Base-by-base conservation (phyloP, 306 rosid genomes). In the Albizia julibrissin region DNA sequence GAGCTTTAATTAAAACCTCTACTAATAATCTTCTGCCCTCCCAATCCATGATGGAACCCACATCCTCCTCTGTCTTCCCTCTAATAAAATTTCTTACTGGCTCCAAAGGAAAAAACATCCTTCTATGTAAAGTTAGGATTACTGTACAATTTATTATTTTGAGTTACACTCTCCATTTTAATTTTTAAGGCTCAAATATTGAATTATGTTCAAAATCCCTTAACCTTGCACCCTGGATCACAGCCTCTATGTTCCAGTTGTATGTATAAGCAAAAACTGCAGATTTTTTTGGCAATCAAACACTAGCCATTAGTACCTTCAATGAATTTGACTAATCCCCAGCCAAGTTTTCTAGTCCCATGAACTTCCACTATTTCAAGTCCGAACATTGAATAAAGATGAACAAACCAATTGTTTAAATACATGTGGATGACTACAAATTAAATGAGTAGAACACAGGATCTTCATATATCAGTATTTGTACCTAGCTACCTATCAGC, bases 31-130 rank as follows among this genome's bases (percentile, higher is more conserved):
- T 24, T 49, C 29, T 15, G 44, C 65, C n/a, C 27, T 74, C 64
- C 78, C 65, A 74, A 50, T 6, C 29, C 33, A 31, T 64, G 69
- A 15, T 29, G 40, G 69, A 64, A 64, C n/a, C 69, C 69, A 64
- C 69, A 49, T 47, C 56, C 85, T 76, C 49, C 46, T 69, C n/a
- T 54, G 54, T 75, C 42, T 68, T 69, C 42, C 71, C 10, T 43
- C 24, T 15, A 37, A 43, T 56, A 24, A 58, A 70, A 44, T 39
- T 24, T 12, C 7, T 61, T 26, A 58, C 24, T 1, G 34, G 24
- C 19, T 12, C 12, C 33, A 18, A 33, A 33, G 68, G 37, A 8
- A 33, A 33, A 66, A 33, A 66, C 13, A 66, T 5, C 14, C 33
- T 29, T 13, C 70, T 29, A 3, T 19, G 6, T 33, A 15, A 75